Conservation (phyloP, 2,329 filamentous ascomycete genomes). For the Westerdykella aurantiaca region DNA sequence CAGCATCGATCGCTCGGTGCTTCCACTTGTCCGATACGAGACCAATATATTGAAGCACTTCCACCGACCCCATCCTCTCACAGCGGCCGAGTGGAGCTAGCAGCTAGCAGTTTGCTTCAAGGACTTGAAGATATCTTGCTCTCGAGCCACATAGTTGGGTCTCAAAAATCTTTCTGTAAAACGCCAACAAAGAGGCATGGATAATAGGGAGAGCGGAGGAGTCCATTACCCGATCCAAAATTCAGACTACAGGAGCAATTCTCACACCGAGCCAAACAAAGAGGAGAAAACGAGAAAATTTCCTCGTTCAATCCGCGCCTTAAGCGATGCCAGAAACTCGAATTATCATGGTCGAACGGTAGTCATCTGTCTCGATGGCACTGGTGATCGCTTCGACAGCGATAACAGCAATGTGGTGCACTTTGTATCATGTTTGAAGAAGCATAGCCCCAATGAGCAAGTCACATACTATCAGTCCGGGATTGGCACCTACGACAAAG, state of each 20-base stretch:
- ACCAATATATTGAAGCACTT: too few species aligned
- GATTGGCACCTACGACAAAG: slow-evolving; percentile 42
- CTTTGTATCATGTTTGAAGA: slow-evolving; percentile 42
- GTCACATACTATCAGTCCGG: slow-evolving; percentile 43
- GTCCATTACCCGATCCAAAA: slow-evolving; percentile 4
- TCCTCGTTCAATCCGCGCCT: slow-evolving; percentile 25
- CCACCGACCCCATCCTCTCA: too few species aligned
- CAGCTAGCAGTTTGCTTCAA: too few species aligned
- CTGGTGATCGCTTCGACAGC: slow-evolving; percentile 41
- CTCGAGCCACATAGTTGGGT: too few species aligned
- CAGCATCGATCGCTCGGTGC: too few species aligned
- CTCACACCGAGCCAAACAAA: too few species aligned
- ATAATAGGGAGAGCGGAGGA: too few species aligned
- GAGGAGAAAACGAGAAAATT: slow-evolving; percentile 4
- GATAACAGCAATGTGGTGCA: slow-evolving; percentile 45
- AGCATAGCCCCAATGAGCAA: slow-evolving; percentile 34
- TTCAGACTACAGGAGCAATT: slow-evolving; percentile 1
- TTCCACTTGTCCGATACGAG: too few species aligned
- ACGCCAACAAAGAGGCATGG: too few species aligned
- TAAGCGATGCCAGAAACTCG: slow-evolving; percentile 12
- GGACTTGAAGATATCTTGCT: too few species aligned
- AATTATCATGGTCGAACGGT: slow-evolving; percentile 26
- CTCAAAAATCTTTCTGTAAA: too few species aligned
- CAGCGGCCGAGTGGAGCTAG: too few species aligned
- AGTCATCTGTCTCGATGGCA: slow-evolving; percentile 43